Base-by-base conservation (phyloP, 208 protist genomes). In the Strigomonas culicis region DNA sequence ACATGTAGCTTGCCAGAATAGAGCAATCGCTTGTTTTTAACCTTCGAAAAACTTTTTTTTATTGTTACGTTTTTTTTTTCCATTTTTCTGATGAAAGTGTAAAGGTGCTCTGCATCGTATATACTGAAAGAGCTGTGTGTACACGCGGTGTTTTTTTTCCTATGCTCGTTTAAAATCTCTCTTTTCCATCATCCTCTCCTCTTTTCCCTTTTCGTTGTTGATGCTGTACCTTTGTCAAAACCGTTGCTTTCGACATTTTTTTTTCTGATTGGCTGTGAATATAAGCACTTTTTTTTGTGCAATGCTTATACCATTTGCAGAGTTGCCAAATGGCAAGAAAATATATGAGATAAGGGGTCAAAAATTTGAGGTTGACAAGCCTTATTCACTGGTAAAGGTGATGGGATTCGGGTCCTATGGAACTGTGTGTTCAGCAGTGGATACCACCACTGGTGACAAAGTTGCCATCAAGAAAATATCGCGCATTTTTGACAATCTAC, bases 381-480 rank as follows among this genome's bases (percentile, higher is more conserved):
- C 70, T 17, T 94, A 96, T 69, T 68, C 75, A 32, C 63, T 97
- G 3, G 74, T 76, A 6, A 97, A 97, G 61, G 60, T 90, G 0
- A 70, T 97, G 32, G 93, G 93, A 0, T 83, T 77, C 49, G 93
- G 90, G 21, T 76, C 89, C 10, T 95, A 97, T 72, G 92, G 92
- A 1, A 91, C 70, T 34, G 92, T 97, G 0, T 97, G 92, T 62
- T 84, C 88, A 13, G 92, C 88, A n/a, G 64, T 84, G 21, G 25
- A 39, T 25, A 44, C 28, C 4, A 22, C 1, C 56, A 72, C 36
- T 63, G 75, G 67, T 11, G 75, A 88, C 55, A 75, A 74, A 36
- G 97, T 99, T 0, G 98, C 98, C 7, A 99, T 99, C 63, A 99
- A 99, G 74, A 99, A 98, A 70, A 90, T 99, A 31, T 67, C 76